Base-by-base conservation (phyloP, 305 asterid genomes). In the Fraxinus dipetala region DNA sequence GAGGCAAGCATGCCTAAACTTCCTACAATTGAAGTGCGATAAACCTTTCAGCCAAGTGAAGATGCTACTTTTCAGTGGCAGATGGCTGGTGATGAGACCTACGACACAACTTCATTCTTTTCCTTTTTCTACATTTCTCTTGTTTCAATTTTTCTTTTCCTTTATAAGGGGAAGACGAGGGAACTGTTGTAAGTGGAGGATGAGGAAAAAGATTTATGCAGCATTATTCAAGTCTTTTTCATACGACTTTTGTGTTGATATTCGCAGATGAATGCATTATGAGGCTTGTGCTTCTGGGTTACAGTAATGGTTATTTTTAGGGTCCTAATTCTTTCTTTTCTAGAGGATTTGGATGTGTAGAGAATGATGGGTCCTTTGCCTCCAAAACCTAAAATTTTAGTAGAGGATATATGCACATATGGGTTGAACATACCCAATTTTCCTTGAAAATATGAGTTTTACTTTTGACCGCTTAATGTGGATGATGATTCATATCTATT, bases 341-440 rank as follows among this genome's bases (percentile, higher is more conserved):
- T 18, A 56, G 65, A 22, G 69, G 30, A 59, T 59, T 59, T 59
- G 70, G 70, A 7, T 20, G 14, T 1, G 72, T 65, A 65, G 73
- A 4, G 6, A 65, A 65, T 65, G 70, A 22, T 2, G 30, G 70
- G 73, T 65, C 73, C 35, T 65, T 65, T 26, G 35, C 73, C n/a
- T 10, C 31, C 35, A 65, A 26, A 85, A 77, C 89, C 61, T 82
- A 24, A 61, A 65, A 26, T 65, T 26, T 26, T 24, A 20, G 16
- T 59, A 4, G 26, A 54, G 65, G 65, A 20, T 59, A 59, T 20
- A 22, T 22, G 26, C 28, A 26, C 70, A 59, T 20, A 59, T 59
- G 31, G 31, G 70, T 56, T 56, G 26, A 16, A 56, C 26, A 18
- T 22, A 22, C 70, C 30, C 14, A 59, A 22, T 59, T 59, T 20